A percentile compares a stretch with the other conserved stretches of the same genome.
Evolutionary conservation across 1,284 basidiomycete species (phyloP).

Genomic region (Ceratobasidium papillatum): DNA sequence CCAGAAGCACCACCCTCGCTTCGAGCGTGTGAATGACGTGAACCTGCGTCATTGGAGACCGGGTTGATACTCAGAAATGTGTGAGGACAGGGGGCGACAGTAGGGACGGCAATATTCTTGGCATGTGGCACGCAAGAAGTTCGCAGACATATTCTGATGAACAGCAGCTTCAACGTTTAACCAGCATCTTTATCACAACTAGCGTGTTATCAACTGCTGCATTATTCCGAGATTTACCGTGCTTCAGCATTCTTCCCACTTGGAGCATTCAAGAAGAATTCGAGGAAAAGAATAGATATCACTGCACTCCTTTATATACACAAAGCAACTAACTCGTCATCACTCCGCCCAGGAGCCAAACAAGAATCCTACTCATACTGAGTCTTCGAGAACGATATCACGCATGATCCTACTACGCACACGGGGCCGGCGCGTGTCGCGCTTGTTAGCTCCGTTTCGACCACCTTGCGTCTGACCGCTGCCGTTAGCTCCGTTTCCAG

Average conservation of each 20-base stretch:
- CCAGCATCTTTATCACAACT: background rate
- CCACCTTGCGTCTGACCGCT: background rate
- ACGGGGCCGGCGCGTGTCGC: background rate
- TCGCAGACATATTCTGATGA: background rate
- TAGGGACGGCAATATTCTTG: background rate
- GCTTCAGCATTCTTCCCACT: background rate
- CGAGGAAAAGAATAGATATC: background rate
- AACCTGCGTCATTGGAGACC: background rate
- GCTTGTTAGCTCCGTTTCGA: background rate
- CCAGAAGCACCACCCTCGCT: background rate
- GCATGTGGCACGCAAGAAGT: background rate
- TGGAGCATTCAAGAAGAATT: background rate
- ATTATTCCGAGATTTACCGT: background rate
- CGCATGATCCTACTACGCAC: conserved; percentile 36
- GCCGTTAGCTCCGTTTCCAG: background rate
- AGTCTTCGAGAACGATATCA: conserved; percentile 18
- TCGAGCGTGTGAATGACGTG: background rate
- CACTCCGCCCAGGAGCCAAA: background rate
- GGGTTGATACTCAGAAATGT: background rate
- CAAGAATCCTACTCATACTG: background rate
- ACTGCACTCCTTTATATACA: background rate
- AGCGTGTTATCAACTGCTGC: background rate
- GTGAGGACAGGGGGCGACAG: background rate
- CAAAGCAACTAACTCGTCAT: background rate
- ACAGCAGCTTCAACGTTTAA: background rate